A percentile compares a stretch with the other conserved stretches of the same genome.
phyloP scores from a whole-genome alignment of 169 alveolate species.

The Babesia sp. region DNA sequence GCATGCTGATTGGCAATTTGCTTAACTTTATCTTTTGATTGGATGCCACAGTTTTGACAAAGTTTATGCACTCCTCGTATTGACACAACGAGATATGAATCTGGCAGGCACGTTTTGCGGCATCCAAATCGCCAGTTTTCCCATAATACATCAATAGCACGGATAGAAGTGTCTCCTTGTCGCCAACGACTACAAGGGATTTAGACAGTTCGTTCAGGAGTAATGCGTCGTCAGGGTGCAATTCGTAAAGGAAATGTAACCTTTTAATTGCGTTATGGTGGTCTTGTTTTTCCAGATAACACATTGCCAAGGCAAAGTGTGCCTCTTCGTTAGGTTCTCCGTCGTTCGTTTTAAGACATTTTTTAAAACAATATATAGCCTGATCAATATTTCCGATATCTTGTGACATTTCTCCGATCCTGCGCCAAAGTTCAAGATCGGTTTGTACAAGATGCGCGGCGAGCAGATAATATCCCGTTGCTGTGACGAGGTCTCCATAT shows the following conservation, averaged over 20 bases:
- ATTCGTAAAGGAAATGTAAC: conserved; percentile 33
- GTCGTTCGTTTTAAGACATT: conserved; percentile 41
- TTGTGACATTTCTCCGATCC: conserved; percentile 80
- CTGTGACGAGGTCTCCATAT: conserved; percentile 78
- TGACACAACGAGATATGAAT: conserved; percentile 13
- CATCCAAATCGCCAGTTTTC: conserved; percentile 28
- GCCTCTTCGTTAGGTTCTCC: conserved; percentile 64
- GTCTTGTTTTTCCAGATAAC: conserved; percentile 64
- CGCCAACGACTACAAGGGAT: conserved; percentile 51
- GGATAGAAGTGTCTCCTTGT: conserved; percentile 44
- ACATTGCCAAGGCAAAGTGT: conserved; percentile 59
- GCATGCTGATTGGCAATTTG: conserved; percentile 26
- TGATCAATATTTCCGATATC: conserved; percentile 60
- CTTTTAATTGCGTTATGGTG: conserved; percentile 47
- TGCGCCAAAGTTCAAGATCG: conserved; percentile 82
- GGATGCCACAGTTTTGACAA: conserved; percentile 4
- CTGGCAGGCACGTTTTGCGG: conserved; percentile 35
- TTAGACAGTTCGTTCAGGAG: conserved; percentile 44
- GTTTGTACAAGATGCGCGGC: conserved; percentile 86
- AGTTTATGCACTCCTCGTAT: conserved; percentile 43
- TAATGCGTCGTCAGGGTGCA: conserved; percentile 59
- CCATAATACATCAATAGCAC: conserved; percentile 41
- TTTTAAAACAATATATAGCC: conserved; percentile 66
- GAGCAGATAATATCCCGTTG: conserved; percentile 82
- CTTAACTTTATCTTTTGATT: conserved; percentile 1